phyloP scores from a whole-genome alignment of 495 filamentous ascomycete genomes.

The Hypoxylon fuscum region DNA sequence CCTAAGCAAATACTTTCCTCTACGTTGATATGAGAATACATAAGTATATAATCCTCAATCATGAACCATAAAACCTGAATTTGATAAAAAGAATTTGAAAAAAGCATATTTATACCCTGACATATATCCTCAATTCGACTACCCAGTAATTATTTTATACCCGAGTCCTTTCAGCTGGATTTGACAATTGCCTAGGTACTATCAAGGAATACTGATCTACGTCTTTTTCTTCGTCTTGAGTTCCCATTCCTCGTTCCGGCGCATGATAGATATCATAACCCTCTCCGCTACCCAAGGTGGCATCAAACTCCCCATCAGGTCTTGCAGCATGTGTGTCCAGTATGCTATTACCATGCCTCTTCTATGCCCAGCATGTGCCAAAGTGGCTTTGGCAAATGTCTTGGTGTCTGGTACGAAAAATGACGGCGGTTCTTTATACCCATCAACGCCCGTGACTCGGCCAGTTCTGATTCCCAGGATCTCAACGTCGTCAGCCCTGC shows the following conservation, averaged over 20 bases:
- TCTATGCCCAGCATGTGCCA: slow-evolving; percentile 39
- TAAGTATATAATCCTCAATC: no score
- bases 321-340: slow-evolving; percentile 32
- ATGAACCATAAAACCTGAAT: no score
- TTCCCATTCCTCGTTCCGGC: slow-evolving; percentile 4
- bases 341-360: slow-evolving; percentile 31
- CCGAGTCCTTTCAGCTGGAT: no score
- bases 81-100: no score
- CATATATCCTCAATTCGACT: no score
- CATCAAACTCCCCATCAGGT: slow-evolving; percentile 8
- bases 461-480: slow-evolving; percentile 36
- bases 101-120: no score
- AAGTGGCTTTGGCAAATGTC: slow-evolving; percentile 23
- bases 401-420: slow-evolving; percentile 33
- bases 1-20: no score
- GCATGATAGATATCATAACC: slow-evolving; percentile 9
- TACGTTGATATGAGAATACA: no score
- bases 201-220: no score
- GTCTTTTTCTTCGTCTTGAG: slow-evolving; percentile 4
- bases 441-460: slow-evolving; percentile 31
- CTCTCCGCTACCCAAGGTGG: slow-evolving; percentile 9
- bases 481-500: slow-evolving; percentile 24
- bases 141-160: no score
- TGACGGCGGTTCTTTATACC: slow-evolving; percentile 25
- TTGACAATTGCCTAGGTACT: no score